phyloP scores from a whole-genome alignment of 257 asterid genomes.

The Haberlea rhodopensis region DNA sequence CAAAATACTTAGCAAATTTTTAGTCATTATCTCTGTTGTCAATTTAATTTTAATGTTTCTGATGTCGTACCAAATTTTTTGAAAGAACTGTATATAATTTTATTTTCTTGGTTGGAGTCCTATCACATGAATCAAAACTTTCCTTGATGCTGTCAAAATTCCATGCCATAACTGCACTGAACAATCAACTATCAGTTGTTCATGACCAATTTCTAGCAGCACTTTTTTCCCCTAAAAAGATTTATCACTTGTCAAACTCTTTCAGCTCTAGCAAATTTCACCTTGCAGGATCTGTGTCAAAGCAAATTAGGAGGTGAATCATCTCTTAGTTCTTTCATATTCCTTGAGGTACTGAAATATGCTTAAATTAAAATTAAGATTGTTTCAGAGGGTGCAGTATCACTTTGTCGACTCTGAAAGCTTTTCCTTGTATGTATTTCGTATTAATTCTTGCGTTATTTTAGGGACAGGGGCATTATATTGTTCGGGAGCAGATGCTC shows the following conservation, averaged over 20 bases:
- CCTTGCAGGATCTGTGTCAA: conserved; percentile 63
- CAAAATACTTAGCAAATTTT: not conserved
- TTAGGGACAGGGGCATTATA: conserved; percentile 69
- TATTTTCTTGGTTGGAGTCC: too few relatives aligned
- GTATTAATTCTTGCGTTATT: conserved; percentile 23
- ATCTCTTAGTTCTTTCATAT: conserved; percentile 40
- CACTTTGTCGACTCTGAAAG: conserved; percentile 9
- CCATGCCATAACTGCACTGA: not conserved
- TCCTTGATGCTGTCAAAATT: conserved; percentile 17
- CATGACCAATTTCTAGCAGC: not conserved
- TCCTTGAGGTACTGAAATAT: conserved; percentile 46
- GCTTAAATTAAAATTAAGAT: conserved; percentile 17
- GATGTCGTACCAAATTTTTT: too few relatives aligned
- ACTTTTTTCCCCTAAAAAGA: not conserved
- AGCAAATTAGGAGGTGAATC: conserved; percentile 61
- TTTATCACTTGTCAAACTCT: not conserved
- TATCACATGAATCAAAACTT: too few relatives aligned
- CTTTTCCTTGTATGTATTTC: conserved; percentile 9
- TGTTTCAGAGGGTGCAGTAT: conserved; percentile 9
- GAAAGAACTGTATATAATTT: not conserved
- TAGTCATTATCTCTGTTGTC: conserved; percentile 1
- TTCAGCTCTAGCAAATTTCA: conserved; percentile 21
- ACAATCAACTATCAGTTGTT: conserved; percentile 7
- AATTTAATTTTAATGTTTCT: not conserved
- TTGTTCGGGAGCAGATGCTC: conserved; percentile 42